Evolutionary conservation across 169 alveolate species (phyloP).

Genomic region (Cryptosporidium meleagridis): DNA sequence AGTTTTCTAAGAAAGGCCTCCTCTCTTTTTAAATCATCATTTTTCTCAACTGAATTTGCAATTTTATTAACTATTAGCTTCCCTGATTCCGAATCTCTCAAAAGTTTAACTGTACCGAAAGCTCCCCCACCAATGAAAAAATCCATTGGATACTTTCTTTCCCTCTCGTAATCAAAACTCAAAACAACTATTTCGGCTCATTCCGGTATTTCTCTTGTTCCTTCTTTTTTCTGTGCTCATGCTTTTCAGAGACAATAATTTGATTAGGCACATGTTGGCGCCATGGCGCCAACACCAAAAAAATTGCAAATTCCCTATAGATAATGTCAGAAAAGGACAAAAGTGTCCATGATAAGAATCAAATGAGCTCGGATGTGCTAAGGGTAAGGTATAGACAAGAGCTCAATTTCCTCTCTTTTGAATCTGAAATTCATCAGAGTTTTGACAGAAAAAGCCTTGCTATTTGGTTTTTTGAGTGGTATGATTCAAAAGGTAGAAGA

Average conservation of each 20-base stretch:
- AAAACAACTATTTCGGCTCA: background rate
- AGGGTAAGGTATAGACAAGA: constrained; percentile 31
- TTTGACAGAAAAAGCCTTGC: background rate
- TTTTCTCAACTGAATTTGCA: constrained; percentile 20
- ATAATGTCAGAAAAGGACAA: constrained; percentile 24
- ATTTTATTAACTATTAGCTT: background rate
- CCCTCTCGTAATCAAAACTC: background rate
- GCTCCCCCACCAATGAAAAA: constrained; percentile 1
- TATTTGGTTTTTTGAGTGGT: constrained; percentile 71
- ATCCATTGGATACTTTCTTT: background rate
- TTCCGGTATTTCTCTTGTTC: background rate
- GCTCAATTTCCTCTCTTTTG: background rate
- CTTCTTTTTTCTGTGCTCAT: background rate
- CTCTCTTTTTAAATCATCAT: constrained; percentile 9
- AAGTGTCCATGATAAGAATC: constrained; percentile 2
- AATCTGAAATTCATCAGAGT: background rate
- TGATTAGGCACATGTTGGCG: constrained; percentile 19
- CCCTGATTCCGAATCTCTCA: constrained; percentile 16
- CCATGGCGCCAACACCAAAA: background rate
- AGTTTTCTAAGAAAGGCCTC: background rate
- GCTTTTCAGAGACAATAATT: constrained; percentile 31
- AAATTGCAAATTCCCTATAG: background rate
- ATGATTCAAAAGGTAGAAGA: constrained; percentile 56
- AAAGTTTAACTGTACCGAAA: constrained; percentile 18
- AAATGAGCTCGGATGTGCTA: constrained; percentile 54